Evolutionary conservation across 768 basidiomycete species (phyloP), one percentile per base, ranked within the genome.

Genomic region (Suillus americanus): DNA sequence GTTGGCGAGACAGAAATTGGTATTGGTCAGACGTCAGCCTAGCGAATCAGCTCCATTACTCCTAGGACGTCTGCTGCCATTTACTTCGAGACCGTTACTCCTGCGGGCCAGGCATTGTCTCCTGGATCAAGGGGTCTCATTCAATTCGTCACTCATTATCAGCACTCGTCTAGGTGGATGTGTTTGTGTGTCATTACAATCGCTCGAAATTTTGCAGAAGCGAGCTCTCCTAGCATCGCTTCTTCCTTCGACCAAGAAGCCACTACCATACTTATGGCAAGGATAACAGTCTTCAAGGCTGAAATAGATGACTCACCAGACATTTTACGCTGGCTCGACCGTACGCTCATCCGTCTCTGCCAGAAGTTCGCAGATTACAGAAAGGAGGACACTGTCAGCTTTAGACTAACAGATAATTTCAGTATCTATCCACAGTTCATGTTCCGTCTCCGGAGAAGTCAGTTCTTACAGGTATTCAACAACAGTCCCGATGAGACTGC

Each of bases 391-490:
- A 92, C 97, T 12, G 85, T 88, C 41, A 94, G 91, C 74, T 99
- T 99, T 85, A 83, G 95, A 69, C 82, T 99, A 68, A 83, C 88
- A 62, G 94, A 97, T 74, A 97, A 97, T 78, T 99, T 99, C 79
- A 93, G 92, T 75, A 98, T 99, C 71, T 99, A 99, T 77, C 97
- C 97, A 20, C 97, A 99, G 74, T 99, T 99, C 82, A 99, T 99
- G 97, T 99, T 99, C 89, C 97, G 99, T 79, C 78, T 99, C 66
- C 85, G 97, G 65, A 82, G 97, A 75, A 95, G 93, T 84, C 97
- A 99, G 79, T 99, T 99, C 82, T 82, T 99, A 75, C 97, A 99
- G 79, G 96, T 99, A 61, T 99, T 99, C 80, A 99, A 99, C 79
- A 99, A 99, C 83, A 96, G 94, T 83, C 97, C 97, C 9, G 97